phyloP scores from a whole-genome alignment of 202 grass and related monocot species.

The Panicum hallii region DNA sequence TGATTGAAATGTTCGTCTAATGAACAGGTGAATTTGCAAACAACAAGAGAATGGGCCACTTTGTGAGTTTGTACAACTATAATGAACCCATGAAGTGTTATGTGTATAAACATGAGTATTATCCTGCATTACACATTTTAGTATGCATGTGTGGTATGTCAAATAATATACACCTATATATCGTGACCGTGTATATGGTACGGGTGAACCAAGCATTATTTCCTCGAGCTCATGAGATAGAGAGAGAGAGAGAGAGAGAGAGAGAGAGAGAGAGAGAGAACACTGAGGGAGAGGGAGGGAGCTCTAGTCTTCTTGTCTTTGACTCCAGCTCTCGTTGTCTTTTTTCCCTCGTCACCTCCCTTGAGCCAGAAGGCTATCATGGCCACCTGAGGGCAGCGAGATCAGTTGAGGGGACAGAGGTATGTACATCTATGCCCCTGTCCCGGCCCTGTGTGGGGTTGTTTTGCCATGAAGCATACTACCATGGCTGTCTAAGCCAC shows the following conservation, averaged over 20 bases:
- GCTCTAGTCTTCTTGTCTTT: conserved; percentile 92
- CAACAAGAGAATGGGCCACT: background rate
- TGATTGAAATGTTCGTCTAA: background rate
- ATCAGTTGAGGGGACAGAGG: conserved; percentile 62
- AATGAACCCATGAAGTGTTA: background rate
- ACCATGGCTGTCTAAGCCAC: conserved; percentile 50
- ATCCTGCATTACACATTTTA: background rate
- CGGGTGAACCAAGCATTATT: conserved; percentile 45
- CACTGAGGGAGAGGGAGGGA: background rate
- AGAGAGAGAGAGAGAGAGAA: conserved; percentile 20
- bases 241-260: conserved; percentile 24
- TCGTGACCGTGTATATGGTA: conserved; percentile 9
- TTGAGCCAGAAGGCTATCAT: conserved; percentile 94
- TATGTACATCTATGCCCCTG: conserved; percentile 44
- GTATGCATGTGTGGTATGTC: background rate
- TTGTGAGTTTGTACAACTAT: background rate
- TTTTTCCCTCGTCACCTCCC: conserved; percentile 73
- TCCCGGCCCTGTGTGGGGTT: conserved; percentile 40
- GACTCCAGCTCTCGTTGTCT: conserved; percentile 97
- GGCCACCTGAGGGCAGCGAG: conserved; percentile 52
- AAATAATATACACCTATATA: background rate
- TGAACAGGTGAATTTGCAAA: background rate
- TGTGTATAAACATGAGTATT: background rate
- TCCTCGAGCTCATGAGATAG: conserved; percentile 18
- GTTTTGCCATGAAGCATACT: conserved; percentile 83